phyloP scores from a whole-genome alignment of 208 protist genomes.

The Leptomonas pyrrhocoris region DNA sequence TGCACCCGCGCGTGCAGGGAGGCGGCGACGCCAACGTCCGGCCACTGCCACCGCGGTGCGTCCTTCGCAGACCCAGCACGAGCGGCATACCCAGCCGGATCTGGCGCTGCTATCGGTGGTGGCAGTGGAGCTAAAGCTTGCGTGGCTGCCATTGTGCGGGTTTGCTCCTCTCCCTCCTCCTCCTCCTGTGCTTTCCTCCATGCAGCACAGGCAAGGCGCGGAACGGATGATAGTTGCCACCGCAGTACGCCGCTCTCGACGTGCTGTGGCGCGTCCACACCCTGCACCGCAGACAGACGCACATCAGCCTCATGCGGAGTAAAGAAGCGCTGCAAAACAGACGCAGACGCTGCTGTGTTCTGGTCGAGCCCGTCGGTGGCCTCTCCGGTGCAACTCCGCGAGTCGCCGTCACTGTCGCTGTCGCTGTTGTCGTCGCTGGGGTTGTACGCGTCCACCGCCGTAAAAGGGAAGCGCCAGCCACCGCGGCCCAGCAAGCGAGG shows the following conservation, averaged over 20 bases:
- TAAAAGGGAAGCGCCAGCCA: conserved; percentile 17
- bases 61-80: neutral
- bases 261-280: conserved; percentile 1
- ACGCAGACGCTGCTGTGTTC: neutral
- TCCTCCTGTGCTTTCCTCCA: neutral
- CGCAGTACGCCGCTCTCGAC: conserved; percentile 23
- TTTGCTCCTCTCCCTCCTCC: neutral
- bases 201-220: conserved; percentile 13
- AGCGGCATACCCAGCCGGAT: neutral
- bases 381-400: neutral
- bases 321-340: conserved; percentile 21
- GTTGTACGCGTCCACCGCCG: neutral
- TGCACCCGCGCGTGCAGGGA: conserved; percentile 20
- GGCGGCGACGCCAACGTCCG: conserved; percentile 22
- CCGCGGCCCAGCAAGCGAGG: conserved; percentile 25
- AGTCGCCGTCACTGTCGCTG: neutral
- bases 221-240: conserved; percentile 22
- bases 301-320: conserved; percentile 20
- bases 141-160: neutral
- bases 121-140: neutral
- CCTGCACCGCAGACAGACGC: conserved; percentile 7
- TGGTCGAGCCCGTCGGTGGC: neutral
- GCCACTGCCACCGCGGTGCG: conserved; percentile 20
- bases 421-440: neutral
- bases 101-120: neutral